These are phyloP conservation scores for Cocos nucifera DNA, from an alignment of 176 grass and related monocot species.

Conservation along the genomic window DNA sequence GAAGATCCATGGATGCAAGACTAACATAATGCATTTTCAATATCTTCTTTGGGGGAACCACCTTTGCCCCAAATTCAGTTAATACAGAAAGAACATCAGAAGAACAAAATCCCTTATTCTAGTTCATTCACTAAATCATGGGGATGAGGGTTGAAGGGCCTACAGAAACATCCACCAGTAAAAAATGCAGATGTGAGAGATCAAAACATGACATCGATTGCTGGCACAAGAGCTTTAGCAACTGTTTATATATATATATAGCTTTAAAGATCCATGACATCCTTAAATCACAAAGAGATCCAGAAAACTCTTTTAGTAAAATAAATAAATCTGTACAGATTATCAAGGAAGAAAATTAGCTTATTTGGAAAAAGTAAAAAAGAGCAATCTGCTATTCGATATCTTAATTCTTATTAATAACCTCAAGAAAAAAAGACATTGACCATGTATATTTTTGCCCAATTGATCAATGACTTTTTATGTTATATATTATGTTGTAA, in stretches of 20 bases:
- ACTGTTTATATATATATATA: too few species aligned
- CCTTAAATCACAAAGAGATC: constrained; percentile 38
- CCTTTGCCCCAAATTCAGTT: constrained; percentile 91
- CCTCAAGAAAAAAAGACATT: too few species aligned
- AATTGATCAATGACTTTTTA: too few species aligned
- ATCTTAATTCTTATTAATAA: too few species aligned
- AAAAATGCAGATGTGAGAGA: constrained; percentile 56
- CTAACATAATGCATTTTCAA: constrained; percentile 34
- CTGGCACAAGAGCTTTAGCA: constrained; percentile 96
- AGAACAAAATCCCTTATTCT: neutral
- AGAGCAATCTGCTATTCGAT: too few species aligned
- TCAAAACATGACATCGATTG: constrained; percentile 99
- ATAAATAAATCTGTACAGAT: neutral
- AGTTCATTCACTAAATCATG: neutral
- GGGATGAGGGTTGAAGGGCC: too few species aligned
- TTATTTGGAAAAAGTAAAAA: neutral
- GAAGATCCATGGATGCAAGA: too few species aligned
- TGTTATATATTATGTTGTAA: too few species aligned
- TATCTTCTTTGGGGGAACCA: constrained; percentile 85
- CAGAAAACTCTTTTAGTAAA: constrained; percentile 8
- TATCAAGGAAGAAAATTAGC: too few species aligned
- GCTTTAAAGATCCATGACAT: constrained; percentile 88
- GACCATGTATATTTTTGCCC: too few species aligned
- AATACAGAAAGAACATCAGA: constrained; percentile 11
- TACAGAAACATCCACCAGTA: neutral